Evolutionary conservation across 2,329 filamentous ascomycete genomes (phyloP), one percentile per base, ranked within the genome.

Genomic region (Simplicillium aogashimaense): DNA sequence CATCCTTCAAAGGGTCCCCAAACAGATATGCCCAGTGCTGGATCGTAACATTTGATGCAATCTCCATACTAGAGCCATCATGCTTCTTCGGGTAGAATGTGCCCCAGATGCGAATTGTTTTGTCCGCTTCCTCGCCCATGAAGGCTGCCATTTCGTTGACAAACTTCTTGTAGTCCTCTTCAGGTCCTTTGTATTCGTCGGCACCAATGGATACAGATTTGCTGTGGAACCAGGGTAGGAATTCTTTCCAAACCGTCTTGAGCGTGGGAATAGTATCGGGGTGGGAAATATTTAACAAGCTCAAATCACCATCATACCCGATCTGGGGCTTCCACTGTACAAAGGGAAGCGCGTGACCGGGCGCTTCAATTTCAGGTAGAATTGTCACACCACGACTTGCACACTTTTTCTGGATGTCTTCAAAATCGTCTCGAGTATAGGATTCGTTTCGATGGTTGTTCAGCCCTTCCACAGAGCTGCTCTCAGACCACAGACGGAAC

Each of bases 261-360:
- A 76, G 59, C 0, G 64, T 63, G 1, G 72, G 66, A 8, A 74
- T 61, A 0, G 70, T 71, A 3, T 73, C 69, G 0, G 71, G 70
- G 44, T 75, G 64, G 0, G 50, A 50, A 7, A 56, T 43, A 32
- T 56, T 54, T 5, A 79, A 55, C 38, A 77, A 55, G 35, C 70
- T 73, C 4, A 67, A 53, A 40, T 72, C 65, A 11, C 45, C 51
- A 3, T 56, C 51, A 10, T 75, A 56, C 0, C 66, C 73, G 13
- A 78, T 53, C 44, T 77, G 64, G 0, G 74, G 74, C 44, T 70
- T 74, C 74, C 75, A 79, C 47, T 78, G 73, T 1, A 70, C 70
- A 17, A 79, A 66, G 5, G 67, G 65, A 1, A 79, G 55, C 1
- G 69, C 66, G 44, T 80, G 76, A 0, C 74, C 75, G 0, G 76